Percentiles rank a stretch among this genome's conserved stretches.
Evolutionary conservation across 2,329 filamentous ascomycete species (phyloP).

Genomic region (Fusarium xylarioides): DNA sequence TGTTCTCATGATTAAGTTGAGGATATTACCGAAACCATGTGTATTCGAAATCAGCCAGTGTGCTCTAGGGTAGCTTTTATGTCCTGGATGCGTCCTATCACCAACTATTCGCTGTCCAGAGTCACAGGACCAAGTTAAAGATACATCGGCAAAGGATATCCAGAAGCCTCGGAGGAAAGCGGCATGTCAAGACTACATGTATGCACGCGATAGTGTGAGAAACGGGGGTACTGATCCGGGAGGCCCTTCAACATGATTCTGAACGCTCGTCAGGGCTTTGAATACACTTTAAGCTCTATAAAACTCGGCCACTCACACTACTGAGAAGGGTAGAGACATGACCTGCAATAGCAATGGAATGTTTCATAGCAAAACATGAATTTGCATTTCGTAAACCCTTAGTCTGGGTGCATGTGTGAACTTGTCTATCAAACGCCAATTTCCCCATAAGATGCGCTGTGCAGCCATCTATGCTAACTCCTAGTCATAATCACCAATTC

Average conservation of each 20-base stretch:
- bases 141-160: too few relatives aligned
- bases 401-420: background rate
- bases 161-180: background rate
- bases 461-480: background rate
- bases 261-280: background rate
- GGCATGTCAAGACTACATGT: background rate
- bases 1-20: too few relatives aligned
- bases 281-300: too few relatives aligned
- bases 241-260: background rate
- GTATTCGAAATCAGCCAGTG: background rate
- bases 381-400: background rate
- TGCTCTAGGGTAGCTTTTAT: background rate
- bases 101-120: background rate
- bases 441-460: background rate
- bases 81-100: background rate
- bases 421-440: slow-evolving; percentile 27
- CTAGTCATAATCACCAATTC: slow-evolving; percentile 12
- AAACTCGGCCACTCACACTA: background rate
- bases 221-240: background rate
- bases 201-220: background rate
- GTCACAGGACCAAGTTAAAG: background rate
- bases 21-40: background rate
- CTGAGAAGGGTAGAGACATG: background rate
- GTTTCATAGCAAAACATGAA: background rate
- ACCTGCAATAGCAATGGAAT: background rate